A percentile compares a stretch with the other conserved stretches of the same genome.
Evolutionary conservation across 768 basidiomycete genomes (phyloP).

Genomic region (Mycena amicta): DNA sequence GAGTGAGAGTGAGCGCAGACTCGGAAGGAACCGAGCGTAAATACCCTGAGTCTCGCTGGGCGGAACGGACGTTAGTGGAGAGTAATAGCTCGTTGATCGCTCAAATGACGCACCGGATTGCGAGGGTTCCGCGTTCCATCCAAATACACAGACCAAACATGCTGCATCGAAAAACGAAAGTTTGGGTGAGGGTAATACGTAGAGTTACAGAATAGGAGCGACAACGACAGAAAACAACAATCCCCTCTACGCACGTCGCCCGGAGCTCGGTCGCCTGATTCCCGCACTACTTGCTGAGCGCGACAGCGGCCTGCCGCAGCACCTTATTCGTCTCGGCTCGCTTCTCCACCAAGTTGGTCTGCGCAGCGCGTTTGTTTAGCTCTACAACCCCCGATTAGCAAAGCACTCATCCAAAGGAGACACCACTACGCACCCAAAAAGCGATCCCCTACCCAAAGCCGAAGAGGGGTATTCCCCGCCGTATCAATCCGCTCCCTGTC

Average conservation of each 20-base stretch:
- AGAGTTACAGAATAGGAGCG: neutral
- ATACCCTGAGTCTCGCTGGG: too few species aligned
- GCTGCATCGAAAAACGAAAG: too few species aligned
- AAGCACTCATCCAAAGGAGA: neutral
- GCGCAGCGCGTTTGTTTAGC: slow-evolving; percentile 58
- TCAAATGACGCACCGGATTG: neutral
- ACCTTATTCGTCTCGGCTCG: slow-evolving; percentile 49
- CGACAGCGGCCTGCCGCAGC: slow-evolving; percentile 21
- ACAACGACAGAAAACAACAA: neutral
- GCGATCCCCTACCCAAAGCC: slow-evolving; percentile 75
- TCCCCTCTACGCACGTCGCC: too few species aligned
- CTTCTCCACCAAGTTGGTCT: slow-evolving; percentile 46
- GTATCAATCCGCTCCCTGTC: slow-evolving; percentile 28
- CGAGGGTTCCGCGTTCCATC: too few species aligned
- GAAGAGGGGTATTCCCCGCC: slow-evolving; percentile 64
- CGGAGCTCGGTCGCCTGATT: too few species aligned
- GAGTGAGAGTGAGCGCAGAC: too few species aligned
- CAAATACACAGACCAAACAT: too few species aligned
- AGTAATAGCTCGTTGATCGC: too few species aligned
- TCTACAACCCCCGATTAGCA: slow-evolving; percentile 39
- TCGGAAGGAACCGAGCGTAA: too few species aligned
- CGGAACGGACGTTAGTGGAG: too few species aligned
- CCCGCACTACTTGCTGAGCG: too few species aligned
- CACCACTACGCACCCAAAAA: slow-evolving; percentile 65
- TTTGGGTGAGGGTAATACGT: neutral